Evolutionary conservation across 805 yeast species (phyloP).

Genomic region (Starmerella sp.): DNA sequence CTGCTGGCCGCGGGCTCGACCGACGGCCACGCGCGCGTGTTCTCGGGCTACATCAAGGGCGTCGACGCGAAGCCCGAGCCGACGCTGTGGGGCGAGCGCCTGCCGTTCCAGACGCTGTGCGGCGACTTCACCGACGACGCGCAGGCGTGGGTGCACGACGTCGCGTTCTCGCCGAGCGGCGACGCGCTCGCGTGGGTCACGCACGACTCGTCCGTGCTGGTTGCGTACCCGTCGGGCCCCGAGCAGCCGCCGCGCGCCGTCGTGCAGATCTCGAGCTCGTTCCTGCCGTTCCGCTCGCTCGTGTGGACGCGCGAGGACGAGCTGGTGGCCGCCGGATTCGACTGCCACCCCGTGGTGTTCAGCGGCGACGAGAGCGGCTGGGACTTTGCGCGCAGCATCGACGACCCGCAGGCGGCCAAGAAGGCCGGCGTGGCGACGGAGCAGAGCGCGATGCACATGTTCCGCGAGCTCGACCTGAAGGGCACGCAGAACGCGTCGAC

Average conservation of each 20-base stretch:
- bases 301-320: slow-evolving; percentile 56
- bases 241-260: slow-evolving; percentile 55
- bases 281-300: slow-evolving; percentile 71
- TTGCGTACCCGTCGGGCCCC: slow-evolving; percentile 65
- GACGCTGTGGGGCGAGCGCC: slow-evolving; percentile 83
- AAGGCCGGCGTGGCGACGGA: slow-evolving; percentile 41
- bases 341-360: slow-evolving; percentile 80
- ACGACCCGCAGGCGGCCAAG: slow-evolving; percentile 38
- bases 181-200: slow-evolving; percentile 69
- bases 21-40: slow-evolving; percentile 84
- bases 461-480: slow-evolving; percentile 88
- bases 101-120: slow-evolving; percentile 86
- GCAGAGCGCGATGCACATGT: slow-evolving; percentile 62
- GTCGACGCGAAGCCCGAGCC: slow-evolving; percentile 74
- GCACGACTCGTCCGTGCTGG: slow-evolving; percentile 74
- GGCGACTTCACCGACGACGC: slow-evolving; percentile 63
- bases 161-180: slow-evolving; percentile 70
- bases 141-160: slow-evolving; percentile 89
- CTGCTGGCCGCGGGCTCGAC: slow-evolving; percentile 83
- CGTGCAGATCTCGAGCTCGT: slow-evolving; percentile 47
- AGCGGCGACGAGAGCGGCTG: slow-evolving; percentile 55
- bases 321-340: slow-evolving; percentile 81
- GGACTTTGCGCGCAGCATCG: slow-evolving; percentile 49
- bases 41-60: slow-evolving; percentile 79
- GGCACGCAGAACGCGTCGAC: slow-evolving; percentile 50